These are phyloP conservation scores for Fusarium vanettenii DNA, from an alignment of 2,329 filamentous ascomycete genomes.

Conservation along the genomic window DNA sequence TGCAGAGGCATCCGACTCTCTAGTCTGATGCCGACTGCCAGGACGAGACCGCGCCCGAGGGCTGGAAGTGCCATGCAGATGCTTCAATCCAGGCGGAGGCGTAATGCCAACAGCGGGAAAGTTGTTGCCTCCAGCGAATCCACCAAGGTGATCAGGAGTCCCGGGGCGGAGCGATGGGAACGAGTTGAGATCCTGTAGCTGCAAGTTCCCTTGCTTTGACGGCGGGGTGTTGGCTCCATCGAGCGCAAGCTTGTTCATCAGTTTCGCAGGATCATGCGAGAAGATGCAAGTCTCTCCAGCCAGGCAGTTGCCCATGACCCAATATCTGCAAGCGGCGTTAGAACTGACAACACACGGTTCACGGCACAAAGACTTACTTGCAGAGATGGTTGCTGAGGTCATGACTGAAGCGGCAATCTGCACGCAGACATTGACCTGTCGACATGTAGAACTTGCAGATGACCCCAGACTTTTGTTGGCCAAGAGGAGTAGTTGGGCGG, in stretches of 20 bases:
- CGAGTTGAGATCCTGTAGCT: conserved; percentile 84
- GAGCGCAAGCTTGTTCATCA: conserved; percentile 84
- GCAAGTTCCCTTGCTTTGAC: conserved; percentile 74
- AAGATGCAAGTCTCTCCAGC: conserved; percentile 96
- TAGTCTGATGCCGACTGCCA: conserved; percentile 77
- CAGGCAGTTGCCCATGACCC: conserved; percentile 94
- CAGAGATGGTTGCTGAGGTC: conserved; percentile 95
- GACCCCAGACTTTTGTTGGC: conserved; percentile 83
- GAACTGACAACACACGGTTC: background rate
- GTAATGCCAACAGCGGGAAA: conserved; percentile 65
- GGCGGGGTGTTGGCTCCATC: conserved; percentile 76
- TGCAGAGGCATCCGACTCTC: conserved; percentile 72
- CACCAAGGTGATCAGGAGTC: conserved; percentile 68
- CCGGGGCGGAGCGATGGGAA: conserved; percentile 81
- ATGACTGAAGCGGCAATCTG: conserved; percentile 97
- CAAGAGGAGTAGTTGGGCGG: conserved; percentile 80
- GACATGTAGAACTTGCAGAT: conserved; percentile 98
- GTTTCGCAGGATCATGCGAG: conserved; percentile 90
- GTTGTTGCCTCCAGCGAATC: conserved; percentile 64
- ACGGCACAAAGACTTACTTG: conserved; percentile 77
- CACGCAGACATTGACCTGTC: conserved; percentile 92
- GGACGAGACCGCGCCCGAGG: conserved; percentile 84
- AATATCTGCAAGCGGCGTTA: conserved; percentile 73
- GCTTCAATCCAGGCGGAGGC: conserved; percentile 78
- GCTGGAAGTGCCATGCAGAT: conserved; percentile 69